Evolutionary conservation across 495 filamentous ascomycete species (phyloP), one percentile per base, ranked within the genome.

Genomic region (Pseudoneurospora amorphoporcata): DNA sequence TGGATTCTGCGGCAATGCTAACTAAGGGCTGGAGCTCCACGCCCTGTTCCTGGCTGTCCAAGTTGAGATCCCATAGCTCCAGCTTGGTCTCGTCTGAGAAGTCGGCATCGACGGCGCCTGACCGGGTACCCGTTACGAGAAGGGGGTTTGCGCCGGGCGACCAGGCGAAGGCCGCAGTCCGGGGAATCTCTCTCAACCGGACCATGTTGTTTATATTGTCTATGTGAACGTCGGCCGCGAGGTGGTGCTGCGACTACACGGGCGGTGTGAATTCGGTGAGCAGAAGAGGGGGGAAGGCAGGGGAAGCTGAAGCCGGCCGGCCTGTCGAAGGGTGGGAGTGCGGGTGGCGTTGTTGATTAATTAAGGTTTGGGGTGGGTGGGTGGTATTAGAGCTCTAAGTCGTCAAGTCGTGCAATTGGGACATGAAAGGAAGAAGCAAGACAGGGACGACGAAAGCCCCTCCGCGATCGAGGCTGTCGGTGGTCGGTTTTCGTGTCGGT

Each of bases 91-190:
- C 94, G 82, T 95, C 94, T 6, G 95, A 98, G 85, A 99, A 98
- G 80, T 98, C 94, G 76, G 92, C 94, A 82, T 95, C 93, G 19
- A 98, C 94, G 74, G 95, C 95, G 70, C 95, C 95, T 71, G 95
- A 94, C 77, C 92, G 88, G 35, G 95, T 98, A 77, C 95, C 95
- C n/a, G 95, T 98, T 53, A 94, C 95, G 71, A 99, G 85, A 76
- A 96, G 87, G 75, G 94, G 93, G 72, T 87, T 85, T 41, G 86
- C 84, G 71, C 91, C 90, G 16, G 94, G 91, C 73, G 94, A 95
- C 95, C 95, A 99, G 73, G 96, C 93, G 79, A 99, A 98, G 77
- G 94, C 92, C 82, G 95, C 95, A 72, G 95, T 98, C 83, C 95
- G 88, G 78, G 94, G 92, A 79, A 99, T 95, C 84, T 98, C 94